Evolutionary conservation across 345 rosid genomes (phyloP).

Genomic region (Acer negundo): DNA sequence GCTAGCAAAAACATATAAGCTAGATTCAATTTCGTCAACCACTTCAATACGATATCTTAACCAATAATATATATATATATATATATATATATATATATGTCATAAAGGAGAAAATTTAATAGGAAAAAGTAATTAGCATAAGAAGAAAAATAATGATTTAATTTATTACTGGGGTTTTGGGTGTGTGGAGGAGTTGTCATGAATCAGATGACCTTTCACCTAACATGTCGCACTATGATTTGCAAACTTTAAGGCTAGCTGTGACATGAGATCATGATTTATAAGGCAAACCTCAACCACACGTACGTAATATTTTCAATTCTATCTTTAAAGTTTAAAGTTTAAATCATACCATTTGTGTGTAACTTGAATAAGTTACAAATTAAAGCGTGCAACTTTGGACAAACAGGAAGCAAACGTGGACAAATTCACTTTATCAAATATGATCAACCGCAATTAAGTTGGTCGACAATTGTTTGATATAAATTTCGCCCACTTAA

Average conservation of each 20-base stretch:
- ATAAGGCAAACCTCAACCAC: background rate
- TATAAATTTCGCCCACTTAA: background rate
- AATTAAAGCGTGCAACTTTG: constrained; percentile 19
- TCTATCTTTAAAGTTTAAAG: background rate
- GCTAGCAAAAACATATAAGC: background rate
- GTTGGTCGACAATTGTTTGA: too few species aligned
- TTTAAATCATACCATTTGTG: background rate
- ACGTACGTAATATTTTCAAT: background rate
- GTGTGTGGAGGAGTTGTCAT: background rate
- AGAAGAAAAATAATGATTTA: too few species aligned
- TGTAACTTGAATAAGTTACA: background rate
- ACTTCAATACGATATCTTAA: background rate
- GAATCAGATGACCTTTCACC: background rate
- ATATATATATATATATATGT: too few species aligned
- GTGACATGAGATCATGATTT: background rate
- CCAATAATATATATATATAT: too few species aligned
- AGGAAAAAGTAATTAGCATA: too few species aligned
- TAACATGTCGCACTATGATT: background rate
- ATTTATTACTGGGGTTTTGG: background rate
- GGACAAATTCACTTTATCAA: constrained; percentile 13
- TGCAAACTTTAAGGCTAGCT: background rate
- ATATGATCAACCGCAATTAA: too few species aligned
- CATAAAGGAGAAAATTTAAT: too few species aligned
- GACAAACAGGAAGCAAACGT: constrained; percentile 7
- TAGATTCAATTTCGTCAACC: background rate